Percentiles rank a stretch among this genome's conserved stretches.
These are phyloP conservation scores for Oligophagozyma castellii DNA, from an alignment of 1,139 yeast genomes.

Conservation along the genomic window DNA sequence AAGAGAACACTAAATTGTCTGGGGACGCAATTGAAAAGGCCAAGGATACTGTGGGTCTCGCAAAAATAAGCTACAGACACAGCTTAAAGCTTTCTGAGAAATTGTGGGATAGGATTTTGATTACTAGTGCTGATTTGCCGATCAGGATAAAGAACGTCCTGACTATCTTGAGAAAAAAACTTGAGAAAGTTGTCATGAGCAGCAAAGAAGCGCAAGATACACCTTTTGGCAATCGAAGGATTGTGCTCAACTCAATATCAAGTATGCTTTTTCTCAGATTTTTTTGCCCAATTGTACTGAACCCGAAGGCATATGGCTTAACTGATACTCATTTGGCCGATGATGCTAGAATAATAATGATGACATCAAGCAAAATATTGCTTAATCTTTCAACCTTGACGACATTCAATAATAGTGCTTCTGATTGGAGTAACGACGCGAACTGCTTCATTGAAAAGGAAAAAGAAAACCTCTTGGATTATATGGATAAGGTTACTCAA, in stretches of 20 bases:
- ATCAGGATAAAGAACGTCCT: slow-evolving; percentile 48
- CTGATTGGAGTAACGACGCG: slow-evolving; percentile 52
- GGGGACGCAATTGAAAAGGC: slow-evolving; percentile 30
- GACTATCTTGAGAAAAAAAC: slow-evolving; percentile 42
- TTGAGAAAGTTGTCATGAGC: slow-evolving; percentile 47
- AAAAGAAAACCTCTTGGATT: slow-evolving; percentile 44
- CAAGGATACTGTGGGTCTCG: slow-evolving; percentile 10
- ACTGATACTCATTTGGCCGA: slow-evolving; percentile 61
- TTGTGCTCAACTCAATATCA: slow-evolving; percentile 53
- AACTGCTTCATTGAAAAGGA: slow-evolving; percentile 52
- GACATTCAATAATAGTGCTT: slow-evolving; percentile 63
- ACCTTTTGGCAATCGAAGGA: slow-evolving; percentile 30
- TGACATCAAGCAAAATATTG: slow-evolving; percentile 69
- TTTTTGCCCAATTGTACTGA: slow-evolving; percentile 81
- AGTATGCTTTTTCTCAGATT: slow-evolving; percentile 78
- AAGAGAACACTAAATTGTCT: slow-evolving; percentile 12
- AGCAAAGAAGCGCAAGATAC: slow-evolving; percentile 26
- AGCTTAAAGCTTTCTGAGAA: slow-evolving; percentile 41
- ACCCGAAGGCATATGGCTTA: slow-evolving; percentile 72
- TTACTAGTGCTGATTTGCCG: slow-evolving; percentile 68
- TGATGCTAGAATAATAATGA: slow-evolving; percentile 58
- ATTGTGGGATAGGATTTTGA: slow-evolving; percentile 60
- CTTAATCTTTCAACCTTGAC: slow-evolving; percentile 71
- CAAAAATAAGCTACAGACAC: slow-evolving; percentile 34
- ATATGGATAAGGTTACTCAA: slow-evolving; percentile 61